Conservation (phyloP, 2,329 filamentous ascomycete species). For the Diplodia sapinea region DNA sequence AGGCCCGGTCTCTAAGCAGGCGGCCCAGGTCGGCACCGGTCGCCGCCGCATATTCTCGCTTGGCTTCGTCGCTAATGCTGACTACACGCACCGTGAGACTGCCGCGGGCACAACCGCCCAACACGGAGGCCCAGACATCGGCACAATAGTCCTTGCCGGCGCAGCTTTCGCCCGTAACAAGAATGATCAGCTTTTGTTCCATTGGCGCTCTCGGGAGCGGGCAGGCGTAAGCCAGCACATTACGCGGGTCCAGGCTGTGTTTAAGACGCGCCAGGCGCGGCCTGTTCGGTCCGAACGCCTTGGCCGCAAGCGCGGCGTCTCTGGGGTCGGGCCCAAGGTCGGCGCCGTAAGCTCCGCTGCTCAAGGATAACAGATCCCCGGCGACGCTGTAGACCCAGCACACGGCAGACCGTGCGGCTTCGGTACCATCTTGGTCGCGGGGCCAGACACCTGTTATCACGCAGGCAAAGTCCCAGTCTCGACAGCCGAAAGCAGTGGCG, state of each 20-base stretch:
- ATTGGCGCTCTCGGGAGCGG: slow-evolving; percentile 49
- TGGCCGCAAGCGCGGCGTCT: slow-evolving; percentile 58
- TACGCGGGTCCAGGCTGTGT: slow-evolving; percentile 53
- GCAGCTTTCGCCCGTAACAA: slow-evolving; percentile 62
- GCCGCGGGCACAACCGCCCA: slow-evolving; percentile 40
- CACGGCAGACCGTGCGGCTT: slow-evolving; percentile 47
- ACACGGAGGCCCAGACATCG: slow-evolving; percentile 55
- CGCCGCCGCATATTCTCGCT: slow-evolving; percentile 61
- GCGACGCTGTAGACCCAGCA: slow-evolving; percentile 64
- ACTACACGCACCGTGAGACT: slow-evolving; percentile 49
- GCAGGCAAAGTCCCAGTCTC: slow-evolving; percentile 69
- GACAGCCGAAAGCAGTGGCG: slow-evolving; percentile 66
- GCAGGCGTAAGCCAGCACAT: slow-evolving; percentile 62
- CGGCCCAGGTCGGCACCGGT: slow-evolving; percentile 56
- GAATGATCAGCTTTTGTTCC: slow-evolving; percentile 58
- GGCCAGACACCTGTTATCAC: slow-evolving; percentile 68
- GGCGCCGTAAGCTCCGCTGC: slow-evolving; percentile 62
- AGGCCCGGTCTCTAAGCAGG: slow-evolving; percentile 58
- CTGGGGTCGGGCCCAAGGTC: slow-evolving; percentile 68
- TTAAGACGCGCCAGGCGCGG: slow-evolving; percentile 58
- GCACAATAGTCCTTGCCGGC: slow-evolving; percentile 68
- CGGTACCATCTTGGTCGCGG: slow-evolving; percentile 57
- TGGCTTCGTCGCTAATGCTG: slow-evolving; percentile 65
- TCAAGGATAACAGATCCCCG: slow-evolving; percentile 55
- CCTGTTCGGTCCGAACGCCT: slow-evolving; percentile 64